phyloP scores from a whole-genome alignment of 805 yeast species.

The Kazachstania bromeliacearum region DNA sequence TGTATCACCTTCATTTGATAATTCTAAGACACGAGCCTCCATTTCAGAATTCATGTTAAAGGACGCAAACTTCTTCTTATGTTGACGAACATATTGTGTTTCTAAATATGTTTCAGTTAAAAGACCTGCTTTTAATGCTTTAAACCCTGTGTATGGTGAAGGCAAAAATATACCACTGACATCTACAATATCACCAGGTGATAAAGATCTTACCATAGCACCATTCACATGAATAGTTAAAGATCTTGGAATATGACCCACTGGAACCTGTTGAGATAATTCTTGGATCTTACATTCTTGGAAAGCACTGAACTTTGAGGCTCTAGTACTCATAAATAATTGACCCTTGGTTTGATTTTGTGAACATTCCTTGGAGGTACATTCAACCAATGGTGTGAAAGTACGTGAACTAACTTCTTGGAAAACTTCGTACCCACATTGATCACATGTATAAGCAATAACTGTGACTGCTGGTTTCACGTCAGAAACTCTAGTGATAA shows the following conservation, averaged over 20 bases:
- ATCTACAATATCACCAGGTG: conserved; percentile 94
- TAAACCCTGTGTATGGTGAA: conserved; percentile 89
- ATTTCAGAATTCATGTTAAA: conserved; percentile 49
- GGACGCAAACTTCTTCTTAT: conserved; percentile 75
- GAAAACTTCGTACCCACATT: conserved; percentile 93
- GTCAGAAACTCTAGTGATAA: conserved; percentile 90
- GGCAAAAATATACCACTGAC: conserved; percentile 90
- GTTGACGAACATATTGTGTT: conserved; percentile 77
- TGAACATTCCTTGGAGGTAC: conserved; percentile 72
- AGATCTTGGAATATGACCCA: conserved; percentile 92
- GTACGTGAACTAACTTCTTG: conserved; percentile 84
- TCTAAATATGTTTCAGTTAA: conserved; percentile 89
- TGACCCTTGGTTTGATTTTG: conserved; percentile 80
- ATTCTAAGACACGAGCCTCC: conserved; percentile 43
- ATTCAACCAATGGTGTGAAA: conserved; percentile 80
- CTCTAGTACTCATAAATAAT: conserved; percentile 85
- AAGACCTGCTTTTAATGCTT: conserved; percentile 85
- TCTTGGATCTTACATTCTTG: conserved; percentile 96
- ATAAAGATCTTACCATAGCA: conserved; percentile 71
- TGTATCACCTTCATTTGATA: conserved; percentile 55
- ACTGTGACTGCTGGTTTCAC: conserved; percentile 89
- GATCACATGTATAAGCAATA: conserved; percentile 94
- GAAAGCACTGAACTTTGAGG: conserved; percentile 88
- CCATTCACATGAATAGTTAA: conserved; percentile 86
- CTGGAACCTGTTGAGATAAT: conserved; percentile 91